A percentile compares a stretch with the other conserved stretches of the same genome.
These are phyloP conservation scores for Melanogaster broomeanus DNA, from an alignment of 768 basidiomycete species.

Conservation along the genomic window DNA sequence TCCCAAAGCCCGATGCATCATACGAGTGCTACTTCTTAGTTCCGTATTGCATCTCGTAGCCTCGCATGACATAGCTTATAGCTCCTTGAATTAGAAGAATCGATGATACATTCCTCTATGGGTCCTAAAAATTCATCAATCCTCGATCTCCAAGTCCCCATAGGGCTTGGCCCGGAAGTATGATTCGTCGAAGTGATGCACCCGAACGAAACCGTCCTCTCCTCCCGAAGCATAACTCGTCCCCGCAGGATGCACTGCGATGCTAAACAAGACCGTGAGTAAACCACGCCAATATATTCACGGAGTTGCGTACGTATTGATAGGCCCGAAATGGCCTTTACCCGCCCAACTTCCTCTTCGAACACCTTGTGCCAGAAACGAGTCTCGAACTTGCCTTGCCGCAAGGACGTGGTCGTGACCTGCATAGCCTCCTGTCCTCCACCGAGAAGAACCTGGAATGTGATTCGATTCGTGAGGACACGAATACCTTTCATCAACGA, in stretches of 20 bases:
- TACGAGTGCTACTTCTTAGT: slow-evolving; percentile 12
- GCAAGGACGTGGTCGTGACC: slow-evolving; percentile 90
- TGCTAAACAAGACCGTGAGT: slow-evolving; percentile 45
- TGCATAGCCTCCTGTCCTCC: slow-evolving; percentile 98
- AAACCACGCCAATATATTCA: not conserved
- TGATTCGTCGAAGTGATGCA: slow-evolving; percentile 92
- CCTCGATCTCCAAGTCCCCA: slow-evolving; percentile 80
- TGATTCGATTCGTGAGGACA: not conserved
- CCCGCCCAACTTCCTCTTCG: slow-evolving; percentile 97
- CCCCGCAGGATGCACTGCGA: slow-evolving; percentile 90
- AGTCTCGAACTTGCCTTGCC: slow-evolving; percentile 98
- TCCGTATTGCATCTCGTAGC: not conserved
- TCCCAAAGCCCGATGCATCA: slow-evolving; percentile 13
- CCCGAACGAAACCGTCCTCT: slow-evolving; percentile 93
- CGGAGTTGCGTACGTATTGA: slow-evolving; percentile 78
- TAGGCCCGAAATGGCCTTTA: slow-evolving; percentile 97
- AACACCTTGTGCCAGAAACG: slow-evolving; percentile 98
- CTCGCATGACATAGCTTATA: not conserved
- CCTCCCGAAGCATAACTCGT: slow-evolving; percentile 91
- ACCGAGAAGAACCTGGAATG: slow-evolving; percentile 75
- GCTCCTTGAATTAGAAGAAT: not conserved
- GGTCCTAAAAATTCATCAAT: slow-evolving; percentile 35
- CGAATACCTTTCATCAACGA: not conserved
- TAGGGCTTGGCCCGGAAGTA: slow-evolving; percentile 93
- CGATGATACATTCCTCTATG: slow-evolving; percentile 10